Percentiles rank a stretch among this genome's conserved stretches.
These are phyloP conservation scores for Chloranthus sessilifolius DNA, from an alignment of 164 flowering plant genomes.

Conservation along the genomic window DNA sequence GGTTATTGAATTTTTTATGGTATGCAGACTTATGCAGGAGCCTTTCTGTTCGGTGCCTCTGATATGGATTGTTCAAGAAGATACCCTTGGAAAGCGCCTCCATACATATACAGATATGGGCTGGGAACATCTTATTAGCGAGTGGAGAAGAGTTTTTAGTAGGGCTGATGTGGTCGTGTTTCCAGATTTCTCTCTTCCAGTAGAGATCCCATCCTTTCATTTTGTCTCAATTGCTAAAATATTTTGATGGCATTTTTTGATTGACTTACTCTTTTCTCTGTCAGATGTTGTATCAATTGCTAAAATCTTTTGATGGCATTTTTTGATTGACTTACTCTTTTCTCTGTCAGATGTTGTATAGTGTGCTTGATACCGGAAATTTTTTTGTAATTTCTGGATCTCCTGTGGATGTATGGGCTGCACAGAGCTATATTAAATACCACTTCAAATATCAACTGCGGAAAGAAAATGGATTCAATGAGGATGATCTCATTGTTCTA, in stretches of 20 bases:
- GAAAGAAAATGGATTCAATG: conserved; percentile 39
- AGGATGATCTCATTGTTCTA: conserved; percentile 67
- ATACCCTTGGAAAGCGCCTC: conserved; percentile 72
- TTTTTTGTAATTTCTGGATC: conserved; percentile 94
- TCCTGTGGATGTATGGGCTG: conserved; percentile 81
- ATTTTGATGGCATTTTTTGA: background rate
- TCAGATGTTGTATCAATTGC: conserved; percentile 87
- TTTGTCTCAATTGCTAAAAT: background rate
- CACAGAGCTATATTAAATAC: conserved; percentile 52
- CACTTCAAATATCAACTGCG: conserved; percentile 59
- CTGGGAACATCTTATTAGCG: conserved; percentile 52
- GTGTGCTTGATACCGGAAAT: conserved; percentile 87
- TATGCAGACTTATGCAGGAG: conserved; percentile 99
- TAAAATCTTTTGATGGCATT: background rate
- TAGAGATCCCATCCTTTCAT: conserved; percentile 21
- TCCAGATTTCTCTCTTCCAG: conserved; percentile 82
- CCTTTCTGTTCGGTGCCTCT: conserved; percentile 90
- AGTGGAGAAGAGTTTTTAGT: conserved; percentile 70
- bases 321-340: conserved; percentile 1
- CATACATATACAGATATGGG: conserved; percentile 56
- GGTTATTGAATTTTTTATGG: conserved; percentile 57
- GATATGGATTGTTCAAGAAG: conserved; percentile 91
- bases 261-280: conserved; percentile 11
- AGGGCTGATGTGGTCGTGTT: conserved; percentile 82
- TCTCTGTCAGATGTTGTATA: conserved; percentile 79